Evolutionary conservation across 345 rosid genomes (phyloP), one percentile per base, ranked within the genome.

Genomic region (Turnera subulata): DNA sequence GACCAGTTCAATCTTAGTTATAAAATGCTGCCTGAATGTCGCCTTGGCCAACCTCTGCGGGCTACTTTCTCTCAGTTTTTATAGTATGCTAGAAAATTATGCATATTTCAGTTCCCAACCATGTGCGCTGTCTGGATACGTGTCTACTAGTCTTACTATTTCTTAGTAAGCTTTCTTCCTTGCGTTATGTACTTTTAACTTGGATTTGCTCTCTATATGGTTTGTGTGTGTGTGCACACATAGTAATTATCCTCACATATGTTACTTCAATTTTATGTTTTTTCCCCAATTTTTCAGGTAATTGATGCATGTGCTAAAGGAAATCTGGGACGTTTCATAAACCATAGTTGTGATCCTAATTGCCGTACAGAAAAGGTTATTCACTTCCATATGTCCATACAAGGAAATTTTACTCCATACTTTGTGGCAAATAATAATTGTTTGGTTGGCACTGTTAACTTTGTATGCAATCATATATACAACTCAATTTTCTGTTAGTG

Each of bases 281-380:
- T 33, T 26, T 58, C 45, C 38, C n/a, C 72, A 13, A 38, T 59
- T 69, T 72, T 67, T 68, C 91, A 93, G 99, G 96, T 93, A 51
- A 93, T 89, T 55, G 97, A 87, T 73, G 99, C 99, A 42, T 88
- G 88, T 74, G 89, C 76, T 5, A 93, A 93, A 80, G 99, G 97
- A 59, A 93, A 93, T 66, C 56, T 93, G 82, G 99, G 96, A 60
- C 96, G 97, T 69, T 93, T 93, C 75, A 87, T 93, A 48, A 93
- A 93, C 76, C 99, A 93, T 68, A 93, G 99, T 59, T 93, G 99
- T 74, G 92, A 93, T 72, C 99, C 99, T 53, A 93, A 93, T 76
- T 89, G 99, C 71, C 97, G 91, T 43, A 93, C 99, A 21, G 97
- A 93, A 78, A 93, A 93, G 97, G 99, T 88, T 70, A 75, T 43